Evolutionary conservation across 2,329 filamentous ascomycete species (phyloP).

Genomic region (Colletotrichum liaoningense): DNA sequence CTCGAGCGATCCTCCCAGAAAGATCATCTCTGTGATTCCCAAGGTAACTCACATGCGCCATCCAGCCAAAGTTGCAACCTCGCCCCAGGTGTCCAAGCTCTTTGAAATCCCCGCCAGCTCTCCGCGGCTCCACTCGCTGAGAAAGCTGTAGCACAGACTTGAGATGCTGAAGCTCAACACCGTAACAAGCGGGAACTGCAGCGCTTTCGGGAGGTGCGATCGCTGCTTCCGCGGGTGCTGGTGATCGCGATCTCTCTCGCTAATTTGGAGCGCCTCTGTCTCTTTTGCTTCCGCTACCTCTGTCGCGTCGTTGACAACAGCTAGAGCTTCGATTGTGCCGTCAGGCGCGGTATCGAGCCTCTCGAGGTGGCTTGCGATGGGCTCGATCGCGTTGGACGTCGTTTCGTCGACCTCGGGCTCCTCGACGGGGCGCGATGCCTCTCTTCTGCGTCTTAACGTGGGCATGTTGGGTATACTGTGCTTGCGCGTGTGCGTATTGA

Average conservation of each 20-base stretch:
- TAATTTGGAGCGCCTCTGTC: conserved; percentile 19
- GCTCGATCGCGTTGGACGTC: conserved; percentile 32
- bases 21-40: neutral
- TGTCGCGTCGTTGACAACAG: conserved; percentile 35
- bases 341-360: conserved; percentile 28
- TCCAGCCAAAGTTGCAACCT: conserved; percentile 65
- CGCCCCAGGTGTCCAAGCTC: conserved; percentile 69
- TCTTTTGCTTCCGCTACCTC: conserved; percentile 17
- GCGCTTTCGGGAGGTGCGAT: conserved; percentile 53
- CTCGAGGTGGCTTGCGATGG: conserved; percentile 35
- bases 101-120: conserved; percentile 77
- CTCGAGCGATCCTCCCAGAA: neutral
- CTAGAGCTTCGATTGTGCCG: conserved; percentile 33
- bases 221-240: conserved; percentile 21
- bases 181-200: conserved; percentile 66
- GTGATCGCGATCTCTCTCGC: conserved; percentile 26
- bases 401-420: conserved; percentile 24
- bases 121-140: conserved; percentile 68
- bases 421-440: conserved; percentile 19
- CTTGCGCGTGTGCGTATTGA: neutral
- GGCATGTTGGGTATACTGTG: conserved; percentile 23
- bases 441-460: conserved; percentile 32
- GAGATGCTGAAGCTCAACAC: conserved; percentile 71
- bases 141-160: conserved; percentile 71
- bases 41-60: conserved; percentile 66